phyloP scores from a whole-genome alignment of 2,329 filamentous ascomycete species.

The Harringtonia lauricola region DNA sequence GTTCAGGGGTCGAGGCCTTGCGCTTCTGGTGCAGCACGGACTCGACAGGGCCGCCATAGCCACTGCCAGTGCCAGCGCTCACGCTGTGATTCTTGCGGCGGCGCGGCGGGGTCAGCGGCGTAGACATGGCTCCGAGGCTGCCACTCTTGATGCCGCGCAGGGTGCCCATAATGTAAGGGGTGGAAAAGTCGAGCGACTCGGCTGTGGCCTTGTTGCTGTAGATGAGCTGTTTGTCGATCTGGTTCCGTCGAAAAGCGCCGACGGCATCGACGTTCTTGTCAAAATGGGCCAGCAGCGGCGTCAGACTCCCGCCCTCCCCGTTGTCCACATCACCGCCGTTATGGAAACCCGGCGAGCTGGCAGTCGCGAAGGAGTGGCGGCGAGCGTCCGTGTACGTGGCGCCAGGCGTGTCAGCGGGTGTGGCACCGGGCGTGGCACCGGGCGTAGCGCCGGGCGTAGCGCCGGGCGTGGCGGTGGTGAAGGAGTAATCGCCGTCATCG shows the following conservation, averaged over 20 bases:
- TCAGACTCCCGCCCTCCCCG: constrained; percentile 29
- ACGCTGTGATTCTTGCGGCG: constrained; percentile 35
- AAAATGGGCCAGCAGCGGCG: constrained; percentile 53
- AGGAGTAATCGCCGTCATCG: constrained; percentile 33
- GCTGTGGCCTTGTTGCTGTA: constrained; percentile 48
- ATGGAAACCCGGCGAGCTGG: constrained; percentile 35
- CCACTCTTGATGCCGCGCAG: constrained; percentile 54
- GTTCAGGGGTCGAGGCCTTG: constrained; percentile 32
- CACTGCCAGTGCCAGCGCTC: constrained; percentile 16
- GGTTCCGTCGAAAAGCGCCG: constrained; percentile 65
- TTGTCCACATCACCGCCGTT: constrained; percentile 19
- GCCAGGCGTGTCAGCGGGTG: too few relatives aligned
- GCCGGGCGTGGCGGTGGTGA: constrained; percentile 42
- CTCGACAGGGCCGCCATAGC: constrained; percentile 38
- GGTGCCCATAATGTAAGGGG: constrained; percentile 48
- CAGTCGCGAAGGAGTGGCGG: constrained; percentile 2
- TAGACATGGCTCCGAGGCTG: constrained; percentile 52
- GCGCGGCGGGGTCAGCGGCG: constrained; percentile 57
- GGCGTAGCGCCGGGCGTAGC: constrained; percentile 10
- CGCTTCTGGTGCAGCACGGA: constrained; percentile 36
- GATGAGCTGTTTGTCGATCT: constrained; percentile 50
- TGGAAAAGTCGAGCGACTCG: constrained; percentile 51
- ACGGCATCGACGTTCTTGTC: constrained; percentile 58
- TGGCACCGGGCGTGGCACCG: neutral
- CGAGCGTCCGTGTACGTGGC: too few relatives aligned